Evolutionary conservation across 2,329 filamentous ascomycete genomes (phyloP), one percentile per base, ranked within the genome.

Genomic region (Huntiella moniliformis): DNA sequence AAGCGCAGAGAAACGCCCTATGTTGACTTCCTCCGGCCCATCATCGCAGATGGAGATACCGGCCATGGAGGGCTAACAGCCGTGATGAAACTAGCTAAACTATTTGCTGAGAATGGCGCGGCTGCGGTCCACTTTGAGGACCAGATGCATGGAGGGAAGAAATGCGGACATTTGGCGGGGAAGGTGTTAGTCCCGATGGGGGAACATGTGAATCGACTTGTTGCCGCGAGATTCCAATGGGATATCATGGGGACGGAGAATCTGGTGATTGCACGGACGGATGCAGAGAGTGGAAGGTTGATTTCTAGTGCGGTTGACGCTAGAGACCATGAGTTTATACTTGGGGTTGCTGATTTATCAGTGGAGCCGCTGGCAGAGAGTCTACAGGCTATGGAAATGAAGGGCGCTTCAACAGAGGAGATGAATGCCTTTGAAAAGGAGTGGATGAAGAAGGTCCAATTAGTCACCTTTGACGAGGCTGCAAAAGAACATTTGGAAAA

Each of bases 121-220:
- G 91, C 91, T 0, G 91, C 82, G 6, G 91, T 98, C 2, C 91
- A 98, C 61, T 94, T 98, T 51, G 91, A 98, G 62, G 91, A 98
- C 58, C 91, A 98, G 64, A 73, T 96, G 40, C 91, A 96, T 58
- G 91, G 91, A 38, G 91, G 91, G 51, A 98, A 98, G 70, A 98
- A 96, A 65, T 98, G 91, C 58, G 91, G 91, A 12, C 91, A 98
- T 63, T 67, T 96, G 51, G 91, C 91, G 1, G 91, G 91, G 54
- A 98, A 96, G 61, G 91, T 96, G 1, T 69, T 98, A 6, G 91
- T 96, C 2, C 88, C 91, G 0, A 77, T 87, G 1, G 82, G 86
- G 50, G 91, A 96, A 60, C 91, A 98, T 66, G 93, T 96, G 68
- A 95, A 94, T 65, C 79, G 91, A 22, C 75, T 98, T 4, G 79